Conservation (phyloP, 805 yeast species). For the Saturnispora ahearnii region DNA sequence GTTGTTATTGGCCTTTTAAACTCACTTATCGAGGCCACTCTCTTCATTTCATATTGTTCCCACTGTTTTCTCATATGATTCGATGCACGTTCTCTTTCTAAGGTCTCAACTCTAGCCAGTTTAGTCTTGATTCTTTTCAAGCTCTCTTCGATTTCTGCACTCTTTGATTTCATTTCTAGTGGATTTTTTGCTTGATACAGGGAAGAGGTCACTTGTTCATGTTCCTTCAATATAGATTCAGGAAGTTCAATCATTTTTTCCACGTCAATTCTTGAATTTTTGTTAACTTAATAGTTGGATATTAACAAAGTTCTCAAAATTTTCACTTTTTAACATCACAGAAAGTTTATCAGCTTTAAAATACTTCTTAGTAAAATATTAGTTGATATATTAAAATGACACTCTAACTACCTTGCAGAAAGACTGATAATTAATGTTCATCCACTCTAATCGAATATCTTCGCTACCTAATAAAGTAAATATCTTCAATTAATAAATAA, state of each 20-base stretch:
- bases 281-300: neutral
- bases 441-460: no score
- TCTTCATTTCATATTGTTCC: constrained; percentile 7
- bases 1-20: constrained; percentile 5
- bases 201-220: neutral
- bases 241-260: constrained; percentile 36
- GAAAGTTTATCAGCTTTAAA: no score
- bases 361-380: no score
- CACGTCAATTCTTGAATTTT: constrained; percentile 17
- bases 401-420: no score
- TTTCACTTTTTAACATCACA: neutral
- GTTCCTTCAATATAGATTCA: neutral
- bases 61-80: constrained; percentile 4
- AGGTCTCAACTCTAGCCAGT: neutral
- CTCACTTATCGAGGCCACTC: constrained; percentile 2
- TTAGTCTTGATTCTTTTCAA: constrained; percentile 2
- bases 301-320: neutral
- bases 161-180: neutral
- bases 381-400: no score
- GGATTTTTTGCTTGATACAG: constrained; percentile 8
- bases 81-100: neutral
- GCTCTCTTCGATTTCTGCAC: neutral
- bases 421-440: no score
- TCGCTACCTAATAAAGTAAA: no score
- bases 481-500: no score